phyloP scores from a whole-genome alignment of 805 yeast species.

The Debaryomyces tyrocola region DNA sequence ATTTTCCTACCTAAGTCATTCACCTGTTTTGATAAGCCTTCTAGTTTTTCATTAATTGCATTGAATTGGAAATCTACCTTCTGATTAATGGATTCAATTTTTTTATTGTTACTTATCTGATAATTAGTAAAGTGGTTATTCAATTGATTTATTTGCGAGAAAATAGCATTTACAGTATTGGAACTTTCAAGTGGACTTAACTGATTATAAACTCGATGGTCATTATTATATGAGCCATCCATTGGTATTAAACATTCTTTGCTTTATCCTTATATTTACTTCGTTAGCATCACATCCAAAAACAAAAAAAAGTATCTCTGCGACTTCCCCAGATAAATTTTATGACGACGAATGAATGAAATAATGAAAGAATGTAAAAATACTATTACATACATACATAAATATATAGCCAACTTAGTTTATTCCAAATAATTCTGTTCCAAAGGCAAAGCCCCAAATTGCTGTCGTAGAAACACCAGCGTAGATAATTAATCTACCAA shows the following conservation, averaged over 20 bases:
- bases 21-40: conserved; percentile 9
- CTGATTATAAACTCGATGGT: background rate
- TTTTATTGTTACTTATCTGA: conserved; percentile 18
- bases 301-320: background rate
- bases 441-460: conserved; percentile 39
- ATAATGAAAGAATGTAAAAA: no score
- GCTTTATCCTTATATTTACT: background rate
- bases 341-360: background rate
- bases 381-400: background rate
- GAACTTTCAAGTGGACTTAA: background rate
- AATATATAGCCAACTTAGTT: background rate
- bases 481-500: conserved; percentile 76
- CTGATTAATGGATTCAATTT: conserved; percentile 19
- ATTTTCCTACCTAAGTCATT: conserved; percentile 11
- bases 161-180: conserved; percentile 2
- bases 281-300: no score
- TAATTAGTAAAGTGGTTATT: conserved; percentile 15
- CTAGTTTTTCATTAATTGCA: conserved; percentile 5
- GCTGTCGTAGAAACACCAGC: conserved; percentile 73
- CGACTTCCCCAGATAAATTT: conserved; percentile 1
- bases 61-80: conserved; percentile 12
- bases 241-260: background rate
- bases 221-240: background rate
- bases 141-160: conserved; percentile 14
- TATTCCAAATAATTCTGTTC: conserved; percentile 14